phyloP scores from a whole-genome alignment of 2,329 filamentous ascomycete species.

The Alternaria dauci region DNA sequence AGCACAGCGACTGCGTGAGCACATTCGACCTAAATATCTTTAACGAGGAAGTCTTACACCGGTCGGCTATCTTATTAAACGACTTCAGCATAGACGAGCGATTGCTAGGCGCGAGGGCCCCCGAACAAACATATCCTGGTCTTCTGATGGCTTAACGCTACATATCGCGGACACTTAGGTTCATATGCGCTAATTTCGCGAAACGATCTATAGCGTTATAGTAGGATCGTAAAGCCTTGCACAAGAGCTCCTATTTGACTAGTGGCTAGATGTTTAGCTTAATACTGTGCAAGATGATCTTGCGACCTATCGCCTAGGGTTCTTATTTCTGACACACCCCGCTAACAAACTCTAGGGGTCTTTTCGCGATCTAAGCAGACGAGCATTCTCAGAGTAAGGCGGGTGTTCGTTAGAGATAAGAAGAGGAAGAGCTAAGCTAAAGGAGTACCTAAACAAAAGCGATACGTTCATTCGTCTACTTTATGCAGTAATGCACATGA shows the following conservation, averaged over 20 bases:
- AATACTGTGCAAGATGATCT: slow-evolving; percentile 9
- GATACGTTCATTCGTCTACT: no score
- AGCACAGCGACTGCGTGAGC: slow-evolving; percentile 10
- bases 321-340: no score
- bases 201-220: slow-evolving; percentile 11
- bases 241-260: slow-evolving; percentile 13
- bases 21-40: slow-evolving; percentile 16
- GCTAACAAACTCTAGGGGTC: slow-evolving; percentile 12
- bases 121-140: slow-evolving; percentile 15
- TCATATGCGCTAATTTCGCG: slow-evolving; percentile 8
- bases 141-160: slow-evolving; percentile 10
- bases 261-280: slow-evolving; percentile 6
- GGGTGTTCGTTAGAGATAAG: slow-evolving; percentile 8
- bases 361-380: slow-evolving; percentile 8
- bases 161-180: slow-evolving; percentile 7
- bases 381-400: slow-evolving; percentile 10
- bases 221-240: slow-evolving; percentile 3
- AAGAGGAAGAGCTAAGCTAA: neutral
- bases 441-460: no score
- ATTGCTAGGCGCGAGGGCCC: slow-evolving; percentile 16
- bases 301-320: slow-evolving; percentile 11
- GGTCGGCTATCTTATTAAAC: slow-evolving; percentile 13
- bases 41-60: slow-evolving; percentile 13
- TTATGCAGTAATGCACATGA: no score
- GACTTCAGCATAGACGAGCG: slow-evolving; percentile 11